Evolutionary conservation across 768 basidiomycete genomes (phyloP).

Genomic region (Hygrophorus pudorinus): DNA sequence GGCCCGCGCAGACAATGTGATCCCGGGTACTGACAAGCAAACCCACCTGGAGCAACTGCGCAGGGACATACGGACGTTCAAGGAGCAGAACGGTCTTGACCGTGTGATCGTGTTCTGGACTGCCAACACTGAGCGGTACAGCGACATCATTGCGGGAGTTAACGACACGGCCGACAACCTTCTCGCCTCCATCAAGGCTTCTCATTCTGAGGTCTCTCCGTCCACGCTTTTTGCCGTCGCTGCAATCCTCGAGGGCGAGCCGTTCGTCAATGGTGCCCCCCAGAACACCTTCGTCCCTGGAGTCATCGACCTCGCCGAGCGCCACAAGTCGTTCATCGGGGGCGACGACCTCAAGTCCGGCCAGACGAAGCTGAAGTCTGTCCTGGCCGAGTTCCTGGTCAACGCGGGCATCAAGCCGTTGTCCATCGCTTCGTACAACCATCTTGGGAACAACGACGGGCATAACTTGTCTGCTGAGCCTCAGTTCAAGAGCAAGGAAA

Average conservation of each 20-base stretch:
- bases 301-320: conserved; percentile 86
- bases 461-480: conserved; percentile 81
- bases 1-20: conserved; percentile 87
- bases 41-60: conserved; percentile 88
- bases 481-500: conserved; percentile 98
- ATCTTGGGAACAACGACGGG: conserved; percentile 97
- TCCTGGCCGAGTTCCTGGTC: conserved; percentile 96
- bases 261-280: conserved; percentile 95
- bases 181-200: conserved; percentile 68
- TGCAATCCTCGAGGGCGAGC: conserved; percentile 87
- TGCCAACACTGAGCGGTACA: conserved; percentile 97
- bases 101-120: conserved; percentile 96
- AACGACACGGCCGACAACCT: conserved; percentile 92
- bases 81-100: conserved; percentile 71
- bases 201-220: conserved; percentile 92
- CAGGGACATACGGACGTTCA: conserved; percentile 91
- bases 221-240: conserved; percentile 95
- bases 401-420: conserved; percentile 98
- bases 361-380: conserved; percentile 95
- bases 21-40: conserved; percentile 81
- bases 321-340: conserved; percentile 84
- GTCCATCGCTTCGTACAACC: conserved; percentile 96
- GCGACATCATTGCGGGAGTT: conserved; percentile 86
- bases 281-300: conserved; percentile 99
- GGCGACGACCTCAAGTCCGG: conserved; percentile 98